Base-by-base conservation (phyloP, 2,329 filamentous ascomycete species). In the Eurotiales sp. region DNA sequence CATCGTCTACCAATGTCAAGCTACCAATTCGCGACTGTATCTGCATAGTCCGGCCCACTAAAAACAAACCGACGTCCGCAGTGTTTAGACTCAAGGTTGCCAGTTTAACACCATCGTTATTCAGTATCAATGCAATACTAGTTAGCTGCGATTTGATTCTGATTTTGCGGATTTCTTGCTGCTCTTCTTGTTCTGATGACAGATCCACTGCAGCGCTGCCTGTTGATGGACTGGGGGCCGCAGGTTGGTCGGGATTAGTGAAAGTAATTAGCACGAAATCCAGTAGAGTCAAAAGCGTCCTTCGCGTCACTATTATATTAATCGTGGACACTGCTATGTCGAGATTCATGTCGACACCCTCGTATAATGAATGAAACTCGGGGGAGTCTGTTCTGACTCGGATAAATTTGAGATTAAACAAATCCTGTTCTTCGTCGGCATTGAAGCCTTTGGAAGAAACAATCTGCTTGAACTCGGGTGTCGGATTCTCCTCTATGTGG, bases 211-310 rank as follows among this genome's bases (percentile, higher is more conserved):
- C 54, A 22, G 56, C 45, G 51, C 56, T 68, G 39, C 68, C 66
- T 17, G 63, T 51, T 34, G 70, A 64, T 7, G 64, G 46, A 11
- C 62, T 56, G 56, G 51, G 60, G 27, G 55, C 72, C 61, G 12
- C 68, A 46, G 78, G 74, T 52, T 80, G 79, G 48, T 77, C 78
- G 7, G 78, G 79, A 55, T 78, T 83, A 1, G 92, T 86, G 62
- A 99, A 99, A 0, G 93, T 99, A 36, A 90, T 79, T 15, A 99
- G 82, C 29, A 96, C 85, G 62, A 99, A 99, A 67, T 99, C 93
- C 39, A 99, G 73, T 1, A 99, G 74, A 0, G 92, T 99, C 48
- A 99, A 77, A 3, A 99, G 75, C 0, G 95, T 99, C 70, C 87
- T 92, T 58, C 95, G 80, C 0, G 95, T 99, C 8, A 99, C 90